Evolutionary conservation across 768 basidiomycete species (phyloP), one percentile per base, ranked within the genome.

Genomic region (Ephemerocybe angulata): DNA sequence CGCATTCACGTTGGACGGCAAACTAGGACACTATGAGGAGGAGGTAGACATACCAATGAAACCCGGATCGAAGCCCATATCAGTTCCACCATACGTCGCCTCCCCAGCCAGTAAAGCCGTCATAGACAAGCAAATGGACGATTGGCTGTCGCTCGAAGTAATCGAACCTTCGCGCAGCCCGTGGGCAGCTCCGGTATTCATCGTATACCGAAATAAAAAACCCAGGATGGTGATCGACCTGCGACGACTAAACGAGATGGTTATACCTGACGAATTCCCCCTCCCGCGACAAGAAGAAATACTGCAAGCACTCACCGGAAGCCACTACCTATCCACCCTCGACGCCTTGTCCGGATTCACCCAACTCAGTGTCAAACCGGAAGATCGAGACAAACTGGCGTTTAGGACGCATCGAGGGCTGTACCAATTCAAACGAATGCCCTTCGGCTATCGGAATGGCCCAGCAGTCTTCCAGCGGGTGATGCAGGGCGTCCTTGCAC

Each of bases 391-490:
- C 24, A 70, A 71, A 33, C 67, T 70, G 0, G 73, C 73, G 0
- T 78, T 78, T 51, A 53, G 70, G 2, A 69, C 68, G 0, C 77
- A 76, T 57, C 46, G 57, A 29, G 77, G 76, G 6, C 58, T 77
- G 1, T 72, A 53, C 30, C 75, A 79, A 54, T 78, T 78, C 58
- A 55, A 53, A 22, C 50, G 71, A 33, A 75, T 77, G 72, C 75
- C 75, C 0, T 78, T 79, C 47, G 70, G 72, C 1, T 63, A 65
- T 1, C 50, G 65, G 0, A 72, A 72, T 53, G n/a, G n/a, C n/a
- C n/a, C n/a, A n/a, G n/a, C n/a, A n/a, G n/a, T n/a, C n/a, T n/a
- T n/a, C n/a, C n/a, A 77, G 50, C 47, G 72, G 13, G 58, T 75
- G 2, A 77, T 78, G 75, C 72, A 76, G 35, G 51, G 49, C 5